phyloP scores from a whole-genome alignment of 805 yeast species.

The Wickerhamiella hasegawae region DNA sequence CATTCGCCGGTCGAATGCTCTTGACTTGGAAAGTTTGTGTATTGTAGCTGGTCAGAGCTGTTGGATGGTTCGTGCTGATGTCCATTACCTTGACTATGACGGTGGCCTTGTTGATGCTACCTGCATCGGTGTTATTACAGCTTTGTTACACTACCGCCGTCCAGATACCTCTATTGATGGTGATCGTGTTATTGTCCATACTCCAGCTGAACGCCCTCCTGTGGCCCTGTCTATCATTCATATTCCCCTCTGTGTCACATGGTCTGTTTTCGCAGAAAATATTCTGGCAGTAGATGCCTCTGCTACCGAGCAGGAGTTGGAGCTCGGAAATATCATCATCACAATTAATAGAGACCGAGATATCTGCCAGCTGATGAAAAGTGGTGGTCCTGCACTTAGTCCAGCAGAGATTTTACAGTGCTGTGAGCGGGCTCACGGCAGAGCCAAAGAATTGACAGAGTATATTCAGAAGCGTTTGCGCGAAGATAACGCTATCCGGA shows the following conservation, averaged over 20 bases:
- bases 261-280: conserved; percentile 52
- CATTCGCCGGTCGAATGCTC: conserved; percentile 73
- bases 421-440: conserved; percentile 43
- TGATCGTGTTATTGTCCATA: conserved; percentile 40
- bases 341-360: conserved; percentile 85
- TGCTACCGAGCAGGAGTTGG: conserved; percentile 54
- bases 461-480: conserved; percentile 41
- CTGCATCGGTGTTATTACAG: conserved; percentile 80
- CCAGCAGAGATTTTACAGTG: conserved; percentile 53
- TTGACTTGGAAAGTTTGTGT: conserved; percentile 82
- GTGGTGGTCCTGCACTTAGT: conserved; percentile 79
- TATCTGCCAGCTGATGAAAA: conserved; percentile 74
- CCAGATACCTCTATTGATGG: conserved; percentile 62
- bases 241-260: conserved; percentile 78
- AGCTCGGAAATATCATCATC: conserved; percentile 68
- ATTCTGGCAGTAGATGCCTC: conserved; percentile 45
- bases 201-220: conserved; percentile 67
- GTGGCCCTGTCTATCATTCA: conserved; percentile 74
- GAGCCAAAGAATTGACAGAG: conserved; percentile 50
- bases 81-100: conserved; percentile 77
- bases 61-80: conserved; percentile 83
- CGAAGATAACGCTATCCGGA: conserved; percentile 35
- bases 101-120: conserved; percentile 87
- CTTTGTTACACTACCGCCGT: conserved; percentile 62
- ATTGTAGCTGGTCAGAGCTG: conserved; percentile 81